Evolutionary conservation across 176 grass and related monocot genomes (phyloP), one percentile per base, ranked within the genome.

Genomic region (Aegilops bicornis): DNA sequence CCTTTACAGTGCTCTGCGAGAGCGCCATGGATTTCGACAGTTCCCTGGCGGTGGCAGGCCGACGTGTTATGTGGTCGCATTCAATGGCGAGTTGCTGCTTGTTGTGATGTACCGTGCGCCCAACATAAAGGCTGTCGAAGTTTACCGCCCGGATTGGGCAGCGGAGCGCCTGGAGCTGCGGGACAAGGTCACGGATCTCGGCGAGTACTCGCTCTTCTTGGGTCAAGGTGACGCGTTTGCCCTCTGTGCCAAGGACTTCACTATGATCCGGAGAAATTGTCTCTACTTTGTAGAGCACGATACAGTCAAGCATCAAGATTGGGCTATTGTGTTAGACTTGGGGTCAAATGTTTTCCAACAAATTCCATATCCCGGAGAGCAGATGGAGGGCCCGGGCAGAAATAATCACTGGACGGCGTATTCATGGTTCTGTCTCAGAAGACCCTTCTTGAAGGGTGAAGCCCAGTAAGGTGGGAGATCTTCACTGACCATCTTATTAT

Each of bases 131-230:
- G 47, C 47, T 48, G 47, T 48, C 13, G 10, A 62, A 31, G 23
- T 83, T 4, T 39, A 83, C 80, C 25, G 11, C 6, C 66, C 33
- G 8, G 2, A 13, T 4, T 83, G 50, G 32, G 37, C 31, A 0
- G 31, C 65, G 13, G 24, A 11, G 32, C 5, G 14, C 0, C 12
- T 73, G n/a, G n/a, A 83, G 13, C 67, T 61, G 32, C 33, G 4
- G 0, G 70, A 84, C 10, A 84, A 39, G 82, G 71, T 84, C 25
- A 48, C 8, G 16, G 82, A 84, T 27, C 69, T 76, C 59, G 69
- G 36, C 1, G 19, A 84, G 12, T 15, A 65, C 82, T 64, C 59
- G 2, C 56, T 76, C 3, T 84, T 76, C 15, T 61, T 84, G 37
- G 37, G 58, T 3, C 30, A 3, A 8, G 80, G 80, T 6, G 80